Evolutionary conservation across 2,329 filamentous ascomycete species (phyloP).

Genomic region (Xylaria sp.): DNA sequence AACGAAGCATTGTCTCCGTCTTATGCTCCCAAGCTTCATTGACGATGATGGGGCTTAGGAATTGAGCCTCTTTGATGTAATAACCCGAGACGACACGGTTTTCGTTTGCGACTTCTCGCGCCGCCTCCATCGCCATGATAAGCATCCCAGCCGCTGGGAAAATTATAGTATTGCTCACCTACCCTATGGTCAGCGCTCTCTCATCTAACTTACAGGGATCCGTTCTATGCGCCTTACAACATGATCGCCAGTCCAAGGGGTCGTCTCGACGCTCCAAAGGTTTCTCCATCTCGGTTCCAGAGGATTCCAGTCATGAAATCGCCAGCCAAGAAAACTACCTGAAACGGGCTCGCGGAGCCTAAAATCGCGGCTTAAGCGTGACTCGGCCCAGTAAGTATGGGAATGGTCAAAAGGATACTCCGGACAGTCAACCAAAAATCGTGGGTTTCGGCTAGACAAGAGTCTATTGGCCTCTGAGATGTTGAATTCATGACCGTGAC

Average conservation of each 20-base stretch:
- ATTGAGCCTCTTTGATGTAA: slow-evolving; percentile 47
- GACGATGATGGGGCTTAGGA: slow-evolving; percentile 50
- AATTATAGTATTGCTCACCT: slow-evolving; percentile 46
- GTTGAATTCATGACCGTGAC: slow-evolving; percentile 38
- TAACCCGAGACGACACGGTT: slow-evolving; percentile 44
- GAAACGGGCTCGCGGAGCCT: slow-evolving; percentile 34
- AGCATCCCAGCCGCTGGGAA: slow-evolving; percentile 54
- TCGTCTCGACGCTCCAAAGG: slow-evolving; percentile 53
- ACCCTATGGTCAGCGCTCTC: slow-evolving; percentile 25
- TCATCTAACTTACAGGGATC: not conserved
- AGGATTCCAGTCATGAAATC: slow-evolving; percentile 45
- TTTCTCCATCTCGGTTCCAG: slow-evolving; percentile 57
- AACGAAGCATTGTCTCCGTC: slow-evolving; percentile 49
- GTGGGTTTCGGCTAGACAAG: slow-evolving; percentile 27
- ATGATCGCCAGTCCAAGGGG: slow-evolving; percentile 61
- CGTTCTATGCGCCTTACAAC: slow-evolving; percentile 47
- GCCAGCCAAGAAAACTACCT: slow-evolving; percentile 48
- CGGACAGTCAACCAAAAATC: slow-evolving; percentile 25
- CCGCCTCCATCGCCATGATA: slow-evolving; percentile 55
- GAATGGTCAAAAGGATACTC: slow-evolving; percentile 11
- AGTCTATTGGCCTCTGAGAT: not conserved
- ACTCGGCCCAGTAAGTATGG: not conserved
- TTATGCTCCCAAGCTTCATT: slow-evolving; percentile 45
- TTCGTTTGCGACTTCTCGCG: slow-evolving; percentile 42
- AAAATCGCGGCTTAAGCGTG: slow-evolving; percentile 5